Conservation (phyloP, 2,329 filamentous ascomycete genomes). For the Nemania diffusa region DNA sequence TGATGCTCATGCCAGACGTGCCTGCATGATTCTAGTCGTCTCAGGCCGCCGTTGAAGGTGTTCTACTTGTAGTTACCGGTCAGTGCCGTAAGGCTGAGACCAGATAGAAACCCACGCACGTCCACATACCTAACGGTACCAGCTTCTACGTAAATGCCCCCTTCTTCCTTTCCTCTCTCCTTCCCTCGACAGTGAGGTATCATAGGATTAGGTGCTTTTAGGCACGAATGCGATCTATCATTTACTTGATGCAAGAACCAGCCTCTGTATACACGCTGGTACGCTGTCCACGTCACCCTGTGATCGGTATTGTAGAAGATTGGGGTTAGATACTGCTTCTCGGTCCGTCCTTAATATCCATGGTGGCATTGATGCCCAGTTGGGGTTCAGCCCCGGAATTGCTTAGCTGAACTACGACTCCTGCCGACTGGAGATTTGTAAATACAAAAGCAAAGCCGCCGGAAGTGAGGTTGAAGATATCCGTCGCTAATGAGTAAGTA, state of each 20-base stretch:
- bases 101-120: background rate
- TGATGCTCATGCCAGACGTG: conserved; percentile 36
- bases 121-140: background rate
- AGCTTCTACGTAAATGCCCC: background rate
- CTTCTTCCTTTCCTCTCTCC: no score
- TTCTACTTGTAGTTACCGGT: conserved; percentile 11
- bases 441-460: conserved; percentile 4
- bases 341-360: conserved; percentile 2
- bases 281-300: conserved; percentile 33
- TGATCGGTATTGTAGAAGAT: conserved; percentile 1
- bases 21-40: conserved; percentile 34
- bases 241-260: conserved; percentile 15
- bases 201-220: conserved; percentile 25
- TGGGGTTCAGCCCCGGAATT: conserved; percentile 5
- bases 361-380: conserved; percentile 6
- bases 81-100: conserved; percentile 34
- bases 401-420: conserved; percentile 3
- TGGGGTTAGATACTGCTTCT: conserved; percentile 1
- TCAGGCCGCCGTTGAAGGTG: conserved; percentile 18
- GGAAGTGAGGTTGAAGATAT: conserved; percentile 10
- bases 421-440: conserved; percentile 10
- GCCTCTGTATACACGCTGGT: conserved; percentile 18
- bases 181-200: conserved; percentile 7
- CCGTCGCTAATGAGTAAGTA: background rate
- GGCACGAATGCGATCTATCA: conserved; percentile 36